Base-by-base conservation (phyloP, 1,139 yeast genomes). In the Blastobotrys buckinghamii region DNA sequence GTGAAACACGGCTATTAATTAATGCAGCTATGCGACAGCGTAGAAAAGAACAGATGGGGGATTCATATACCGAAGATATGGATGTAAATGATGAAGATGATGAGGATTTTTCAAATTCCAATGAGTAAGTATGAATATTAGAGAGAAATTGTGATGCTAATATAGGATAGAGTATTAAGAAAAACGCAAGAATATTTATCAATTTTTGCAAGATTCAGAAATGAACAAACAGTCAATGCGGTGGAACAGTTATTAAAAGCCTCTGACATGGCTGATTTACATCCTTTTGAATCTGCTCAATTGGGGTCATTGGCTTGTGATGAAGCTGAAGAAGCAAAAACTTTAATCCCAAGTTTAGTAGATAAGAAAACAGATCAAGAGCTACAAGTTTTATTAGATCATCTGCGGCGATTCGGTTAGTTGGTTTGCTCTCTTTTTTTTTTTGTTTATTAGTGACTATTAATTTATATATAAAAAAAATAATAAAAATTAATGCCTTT, bases 311-410 rank as follows among this genome's bases (percentile, higher is more conserved):
- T 92, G 55, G 88, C 94, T 39, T 90, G 97, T 68, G 98, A 92
- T 64, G 97, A 92, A 58, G 90, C 96, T 6, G 98, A 92, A 63
- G 99, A 92, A 71, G 97, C 97, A 30, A 87, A 89, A 68, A 87
- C 96, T 26, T 74, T 92, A 62, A 84, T 92, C 54, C 97, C 99
- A 42, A 84, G 95, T 67, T 74, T 92, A 62, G 76, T 79, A 17
- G 77, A 75, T 55, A 90, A 90, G 66, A 89, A 87, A 44, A 78
- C 87, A 6, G 96, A 89, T 58, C 86, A 85, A 44, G 97, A 90
- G 62, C 72, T 92, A 53, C 96, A 89, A 66, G 82, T 87, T 46
- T 76, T 90, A 52, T 75, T 92, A 59, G 94, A 90, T 59, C 96
- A 39, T 39, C 55, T 65, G 38, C 58, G 67, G 20, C 55, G 65